Evolutionary conservation across 2,329 filamentous ascomycete genomes (phyloP).

Genomic region (Leptographium wingfieldii): DNA sequence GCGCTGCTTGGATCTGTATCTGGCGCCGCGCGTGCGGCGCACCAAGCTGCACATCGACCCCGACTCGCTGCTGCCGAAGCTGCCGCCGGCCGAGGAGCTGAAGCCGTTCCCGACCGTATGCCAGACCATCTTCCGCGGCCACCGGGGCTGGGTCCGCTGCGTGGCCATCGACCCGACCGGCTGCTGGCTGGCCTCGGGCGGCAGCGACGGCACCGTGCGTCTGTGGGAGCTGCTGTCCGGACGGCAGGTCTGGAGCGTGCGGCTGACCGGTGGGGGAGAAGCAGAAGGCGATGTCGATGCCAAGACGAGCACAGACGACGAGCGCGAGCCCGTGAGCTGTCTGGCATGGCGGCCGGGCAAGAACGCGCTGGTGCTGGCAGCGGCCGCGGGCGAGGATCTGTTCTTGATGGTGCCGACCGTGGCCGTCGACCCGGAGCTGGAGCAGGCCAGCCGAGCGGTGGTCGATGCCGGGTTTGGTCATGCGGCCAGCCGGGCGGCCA

Average conservation of each 20-base stretch:
- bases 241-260: conserved; percentile 75
- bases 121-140: conserved; percentile 75
- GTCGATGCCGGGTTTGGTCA: conserved; percentile 90
- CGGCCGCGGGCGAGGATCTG: conserved; percentile 71
- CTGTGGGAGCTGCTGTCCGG: conserved; percentile 83
- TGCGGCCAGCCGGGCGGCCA: conserved; percentile 41
- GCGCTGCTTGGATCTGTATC: conserved; percentile 85
- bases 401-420: conserved; percentile 67
- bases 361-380: conserved; percentile 70
- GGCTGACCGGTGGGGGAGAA: conserved; percentile 36
- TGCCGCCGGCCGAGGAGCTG: conserved; percentile 85
- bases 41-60: conserved; percentile 97
- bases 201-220: conserved; percentile 84
- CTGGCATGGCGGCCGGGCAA: conserved; percentile 82
- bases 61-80: conserved; percentile 78
- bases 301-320: conserved; percentile 17
- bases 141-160: conserved; percentile 76
- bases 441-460: conserved; percentile 60
- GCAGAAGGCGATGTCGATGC: conserved; percentile 24
- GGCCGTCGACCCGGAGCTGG: conserved; percentile 57
- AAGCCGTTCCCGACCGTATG: conserved; percentile 90
- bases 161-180: conserved; percentile 78
- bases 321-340: conserved; percentile 70
- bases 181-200: conserved; percentile 77
- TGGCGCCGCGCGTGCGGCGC: conserved; percentile 81